These are phyloP conservation scores for Claviceps sorghi DNA, from an alignment of 2,329 filamentous ascomycete species.

Conservation along the genomic window DNA sequence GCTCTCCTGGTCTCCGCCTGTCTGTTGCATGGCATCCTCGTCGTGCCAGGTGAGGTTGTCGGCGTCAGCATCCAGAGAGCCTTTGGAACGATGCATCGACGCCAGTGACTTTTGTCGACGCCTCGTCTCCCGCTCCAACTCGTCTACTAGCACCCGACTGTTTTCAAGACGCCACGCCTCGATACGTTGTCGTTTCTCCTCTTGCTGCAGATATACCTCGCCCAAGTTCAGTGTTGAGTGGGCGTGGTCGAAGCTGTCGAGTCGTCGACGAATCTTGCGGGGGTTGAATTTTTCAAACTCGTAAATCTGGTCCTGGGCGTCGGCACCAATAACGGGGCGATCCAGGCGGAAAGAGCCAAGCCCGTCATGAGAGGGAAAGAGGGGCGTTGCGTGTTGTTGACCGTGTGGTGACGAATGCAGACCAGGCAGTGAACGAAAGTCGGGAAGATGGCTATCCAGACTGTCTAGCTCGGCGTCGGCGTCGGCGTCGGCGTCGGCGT, in stretches of 20 bases:
- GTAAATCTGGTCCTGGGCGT: slow-evolving; percentile 73
- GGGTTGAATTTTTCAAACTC: slow-evolving; percentile 80
- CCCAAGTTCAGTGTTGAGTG: slow-evolving; percentile 31
- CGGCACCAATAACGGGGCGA: slow-evolving; percentile 33
- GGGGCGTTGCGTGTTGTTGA: slow-evolving; percentile 45
- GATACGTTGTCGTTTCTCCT: slow-evolving; percentile 68
- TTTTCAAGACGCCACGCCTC: slow-evolving; percentile 89
- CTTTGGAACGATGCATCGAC: slow-evolving; percentile 21
- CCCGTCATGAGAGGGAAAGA: slow-evolving; percentile 87
- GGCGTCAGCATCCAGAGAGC: slow-evolving; percentile 18
- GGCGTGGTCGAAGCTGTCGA: slow-evolving; percentile 38
- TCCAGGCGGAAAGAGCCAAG: slow-evolving; percentile 68
- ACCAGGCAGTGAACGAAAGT: slow-evolving; percentile 54
- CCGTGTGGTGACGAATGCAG: slow-evolving; percentile 12
- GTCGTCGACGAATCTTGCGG: slow-evolving; percentile 40
- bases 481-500: slow-evolving; percentile 28
- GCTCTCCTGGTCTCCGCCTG: slow-evolving; percentile 43
- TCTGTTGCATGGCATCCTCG: slow-evolving; percentile 29
- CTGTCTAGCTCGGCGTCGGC: slow-evolving; percentile 79
- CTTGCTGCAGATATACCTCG: slow-evolving; percentile 43
- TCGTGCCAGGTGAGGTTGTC: slow-evolving; percentile 38
- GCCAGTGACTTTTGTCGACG: slow-evolving; percentile 49
- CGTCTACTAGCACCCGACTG: slow-evolving; percentile 68
- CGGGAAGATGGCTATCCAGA: slow-evolving; percentile 79
- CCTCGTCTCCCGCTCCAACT: slow-evolving; percentile 74